Conservation (phyloP, 2,329 filamentous ascomycete genomes). For the Colletotrichum liaoningense region DNA sequence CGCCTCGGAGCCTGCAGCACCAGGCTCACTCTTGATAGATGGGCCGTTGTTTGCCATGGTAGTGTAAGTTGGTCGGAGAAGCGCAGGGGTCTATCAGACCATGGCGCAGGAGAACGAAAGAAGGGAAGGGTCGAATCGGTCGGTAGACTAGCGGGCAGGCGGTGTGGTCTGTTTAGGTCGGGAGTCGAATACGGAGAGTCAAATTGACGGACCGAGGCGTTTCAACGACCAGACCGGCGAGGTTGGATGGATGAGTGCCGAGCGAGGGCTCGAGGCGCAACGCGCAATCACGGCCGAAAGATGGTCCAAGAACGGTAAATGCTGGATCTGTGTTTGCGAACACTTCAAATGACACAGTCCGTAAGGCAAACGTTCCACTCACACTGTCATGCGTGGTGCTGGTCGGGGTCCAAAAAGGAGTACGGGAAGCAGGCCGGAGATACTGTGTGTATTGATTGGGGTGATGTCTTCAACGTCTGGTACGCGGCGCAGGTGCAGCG, state of each 20-base stretch:
- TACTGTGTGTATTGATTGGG: background rate
- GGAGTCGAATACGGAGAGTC: background rate
- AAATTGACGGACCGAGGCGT: background rate
- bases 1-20: conserved; percentile 42
- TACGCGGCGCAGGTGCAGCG: conserved; percentile 1
- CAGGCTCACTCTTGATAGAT: conserved; percentile 16
- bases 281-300: background rate
- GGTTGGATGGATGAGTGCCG: background rate
- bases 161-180: background rate
- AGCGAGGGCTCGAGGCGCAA: background rate
- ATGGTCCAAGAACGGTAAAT: background rate
- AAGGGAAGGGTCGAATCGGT: background rate
- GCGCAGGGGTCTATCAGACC: conserved; percentile 2
- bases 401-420: conserved; percentile 7
- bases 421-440: background rate
- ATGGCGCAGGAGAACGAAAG: background rate
- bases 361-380: conserved; percentile 17
- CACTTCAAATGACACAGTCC: background rate
- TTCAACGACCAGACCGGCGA: conserved; percentile 1
- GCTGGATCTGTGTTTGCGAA: conserved; percentile 21
- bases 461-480: background rate
- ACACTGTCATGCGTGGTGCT: conserved; percentile 14
- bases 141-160: background rate
- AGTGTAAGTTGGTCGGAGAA: background rate
- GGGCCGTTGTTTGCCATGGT: conserved; percentile 32